phyloP scores from a whole-genome alignment of 2,329 filamentous ascomycete genomes.

The Beauveria rudraprayagi region DNA sequence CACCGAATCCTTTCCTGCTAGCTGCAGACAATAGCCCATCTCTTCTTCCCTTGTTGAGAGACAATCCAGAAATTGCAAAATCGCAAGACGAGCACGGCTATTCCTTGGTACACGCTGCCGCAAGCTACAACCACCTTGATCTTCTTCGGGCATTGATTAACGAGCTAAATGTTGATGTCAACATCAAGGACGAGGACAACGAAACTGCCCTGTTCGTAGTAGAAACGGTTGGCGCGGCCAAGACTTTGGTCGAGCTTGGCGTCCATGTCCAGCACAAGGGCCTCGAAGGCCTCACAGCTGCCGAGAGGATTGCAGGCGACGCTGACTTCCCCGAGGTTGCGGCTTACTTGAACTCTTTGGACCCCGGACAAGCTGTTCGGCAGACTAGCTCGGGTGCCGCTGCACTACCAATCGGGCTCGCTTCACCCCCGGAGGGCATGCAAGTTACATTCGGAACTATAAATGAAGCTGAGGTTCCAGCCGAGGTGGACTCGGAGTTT shows the following conservation, averaged over 20 bases:
- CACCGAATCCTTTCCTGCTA: conserved; percentile 60
- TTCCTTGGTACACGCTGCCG: conserved; percentile 84
- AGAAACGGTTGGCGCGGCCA: conserved; percentile 72
- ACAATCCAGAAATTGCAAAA: conserved; percentile 67
- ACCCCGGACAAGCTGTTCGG: conserved; percentile 18
- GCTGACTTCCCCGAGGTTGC: conserved; percentile 70
- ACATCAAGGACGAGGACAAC: conserved; percentile 80
- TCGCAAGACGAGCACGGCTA: conserved; percentile 87
- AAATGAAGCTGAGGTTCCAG: conserved; percentile 51
- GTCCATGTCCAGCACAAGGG: conserved; percentile 60
- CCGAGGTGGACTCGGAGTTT: conserved; percentile 72
- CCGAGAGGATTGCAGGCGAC: conserved; percentile 71
- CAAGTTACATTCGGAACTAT: conserved; percentile 71
- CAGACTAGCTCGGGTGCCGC: background rate
- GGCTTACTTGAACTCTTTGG: conserved; percentile 52
- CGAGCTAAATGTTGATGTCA: conserved; percentile 69
- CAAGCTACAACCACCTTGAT: conserved; percentile 81
- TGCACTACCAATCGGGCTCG: conserved; percentile 32
- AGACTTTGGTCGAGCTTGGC: conserved; percentile 70
- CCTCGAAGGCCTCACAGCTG: conserved; percentile 68
- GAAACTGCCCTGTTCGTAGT: conserved; percentile 94
- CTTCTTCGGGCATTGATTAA: conserved; percentile 68
- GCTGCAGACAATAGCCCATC: conserved; percentile 73
- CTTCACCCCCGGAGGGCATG: conserved; percentile 66
- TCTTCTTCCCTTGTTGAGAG: conserved; percentile 65